A percentile compares a stretch with the other conserved stretches of the same genome.
Evolutionary conservation across 2,329 filamentous ascomycete genomes (phyloP).

Genomic region (Scedosporium minutisporum): DNA sequence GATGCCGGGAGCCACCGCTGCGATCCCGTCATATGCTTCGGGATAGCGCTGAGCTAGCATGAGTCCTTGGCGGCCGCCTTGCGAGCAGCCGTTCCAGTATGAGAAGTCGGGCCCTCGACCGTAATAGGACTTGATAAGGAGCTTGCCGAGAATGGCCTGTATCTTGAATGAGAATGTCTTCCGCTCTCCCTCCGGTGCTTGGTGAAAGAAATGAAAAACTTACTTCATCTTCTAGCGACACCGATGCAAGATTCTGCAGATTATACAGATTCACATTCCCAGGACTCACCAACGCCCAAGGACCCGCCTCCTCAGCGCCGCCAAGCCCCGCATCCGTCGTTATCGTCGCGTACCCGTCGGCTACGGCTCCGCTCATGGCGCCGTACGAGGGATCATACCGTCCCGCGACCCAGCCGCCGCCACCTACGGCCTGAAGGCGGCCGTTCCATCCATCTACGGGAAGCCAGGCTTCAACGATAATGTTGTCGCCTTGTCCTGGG

Average conservation of each 20-base stretch:
- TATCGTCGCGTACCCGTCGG: slow-evolving; percentile 12
- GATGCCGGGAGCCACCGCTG: slow-evolving; percentile 35
- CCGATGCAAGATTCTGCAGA: slow-evolving; percentile 17
- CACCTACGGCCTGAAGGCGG: slow-evolving; percentile 19
- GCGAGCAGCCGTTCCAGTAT: slow-evolving; percentile 44
- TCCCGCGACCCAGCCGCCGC: slow-evolving; percentile 20
- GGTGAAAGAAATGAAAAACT: not conserved
- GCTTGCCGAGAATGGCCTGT: slow-evolving; percentile 29
- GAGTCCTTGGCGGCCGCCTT: slow-evolving; percentile 45
- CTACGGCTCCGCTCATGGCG: slow-evolving; percentile 11
- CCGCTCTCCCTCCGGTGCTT: no score
- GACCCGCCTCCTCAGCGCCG: not conserved
- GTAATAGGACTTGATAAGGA: slow-evolving; percentile 31
- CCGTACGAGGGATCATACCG: slow-evolving; percentile 8
- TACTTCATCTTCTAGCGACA: slow-evolving; percentile 19
- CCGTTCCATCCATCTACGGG: slow-evolving; percentile 19
- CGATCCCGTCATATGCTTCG: slow-evolving; percentile 42
- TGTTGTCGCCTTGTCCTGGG: slow-evolving; percentile 12
- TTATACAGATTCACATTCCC: slow-evolving; percentile 14
- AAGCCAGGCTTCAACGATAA: slow-evolving; percentile 17
- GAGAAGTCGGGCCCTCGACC: slow-evolving; percentile 24
- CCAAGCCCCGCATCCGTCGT: slow-evolving; percentile 14
- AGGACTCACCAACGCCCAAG: slow-evolving; percentile 4
- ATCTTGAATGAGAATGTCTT: no score
- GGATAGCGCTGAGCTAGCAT: slow-evolving; percentile 42